Evolutionary conservation across 495 filamentous ascomycete genomes (phyloP).

Genomic region (Hyaloscypha hepaticicola): DNA sequence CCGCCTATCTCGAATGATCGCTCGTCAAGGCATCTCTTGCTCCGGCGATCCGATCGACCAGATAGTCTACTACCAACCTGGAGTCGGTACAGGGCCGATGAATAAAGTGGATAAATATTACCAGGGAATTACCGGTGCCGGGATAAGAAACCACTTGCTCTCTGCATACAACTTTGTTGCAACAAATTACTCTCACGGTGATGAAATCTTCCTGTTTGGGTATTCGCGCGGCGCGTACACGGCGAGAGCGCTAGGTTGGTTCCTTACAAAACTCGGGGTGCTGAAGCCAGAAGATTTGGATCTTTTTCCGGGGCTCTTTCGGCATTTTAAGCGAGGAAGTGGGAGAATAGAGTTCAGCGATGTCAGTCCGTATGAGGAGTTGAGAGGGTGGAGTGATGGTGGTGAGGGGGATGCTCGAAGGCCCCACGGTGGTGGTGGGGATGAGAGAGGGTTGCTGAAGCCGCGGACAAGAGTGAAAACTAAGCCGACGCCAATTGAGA

Average conservation of each 20-base stretch:
- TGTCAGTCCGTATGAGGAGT: conserved; percentile 19
- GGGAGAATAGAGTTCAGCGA: background rate
- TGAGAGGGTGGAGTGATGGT: conserved; percentile 1
- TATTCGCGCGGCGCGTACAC: conserved; percentile 74
- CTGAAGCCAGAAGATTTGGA: conserved; percentile 61
- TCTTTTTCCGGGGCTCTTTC: conserved; percentile 55
- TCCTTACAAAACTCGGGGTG: conserved; percentile 60
- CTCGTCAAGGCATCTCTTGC: background rate
- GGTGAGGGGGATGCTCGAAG: background rate
- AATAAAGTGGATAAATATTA: background rate
- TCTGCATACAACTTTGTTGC: conserved; percentile 65
- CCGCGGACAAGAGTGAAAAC: background rate
- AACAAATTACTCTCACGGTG: conserved; percentile 61
- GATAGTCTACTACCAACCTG: conserved; percentile 48
- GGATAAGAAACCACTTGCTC: conserved; percentile 54
- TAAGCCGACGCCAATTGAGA: conserved; percentile 3
- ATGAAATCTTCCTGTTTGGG: conserved; percentile 70
- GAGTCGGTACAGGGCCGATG: conserved; percentile 1
- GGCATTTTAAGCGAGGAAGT: conserved; percentile 8
- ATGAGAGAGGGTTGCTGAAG: background rate
- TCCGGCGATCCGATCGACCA: conserved; percentile 33
- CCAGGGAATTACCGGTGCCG: conserved; percentile 13
- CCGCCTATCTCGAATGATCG: conserved; percentile 40
- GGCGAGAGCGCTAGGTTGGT: conserved; percentile 59
- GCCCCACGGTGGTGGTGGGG: background rate